Evolutionary conservation across 2,329 filamentous ascomycete species (phyloP).

Genomic region (Dactylellina parvicollis): DNA sequence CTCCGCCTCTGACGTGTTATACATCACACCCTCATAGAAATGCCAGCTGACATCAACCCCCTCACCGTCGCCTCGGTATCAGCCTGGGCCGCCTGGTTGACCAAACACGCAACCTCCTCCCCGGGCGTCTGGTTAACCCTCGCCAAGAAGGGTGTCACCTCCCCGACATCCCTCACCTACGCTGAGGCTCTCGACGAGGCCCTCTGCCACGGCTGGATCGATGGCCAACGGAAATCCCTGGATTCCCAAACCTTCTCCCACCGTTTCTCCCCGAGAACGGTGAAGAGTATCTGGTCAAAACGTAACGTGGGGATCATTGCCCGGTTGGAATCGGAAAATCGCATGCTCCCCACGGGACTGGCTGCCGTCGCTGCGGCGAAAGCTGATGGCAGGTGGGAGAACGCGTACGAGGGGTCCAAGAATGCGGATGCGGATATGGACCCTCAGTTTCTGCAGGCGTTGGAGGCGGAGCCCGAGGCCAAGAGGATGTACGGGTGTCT

Average conservation of each 20-base stretch:
- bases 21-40: too few relatives aligned
- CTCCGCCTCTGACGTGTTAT: neutral
- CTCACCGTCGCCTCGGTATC: constrained; percentile 56
- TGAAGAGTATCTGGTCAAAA: constrained; percentile 69
- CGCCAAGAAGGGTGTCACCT: constrained; percentile 57
- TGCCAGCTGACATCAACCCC: constrained; percentile 51
- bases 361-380: constrained; percentile 68
- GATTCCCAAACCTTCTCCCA: constrained; percentile 67
- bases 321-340: constrained; percentile 63
- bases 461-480: constrained; percentile 61
- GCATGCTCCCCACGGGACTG: constrained; percentile 66
- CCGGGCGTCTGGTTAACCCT: constrained; percentile 59
- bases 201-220: constrained; percentile 72
- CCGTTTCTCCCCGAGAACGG: constrained; percentile 69
- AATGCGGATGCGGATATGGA: constrained; percentile 63
- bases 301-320: constrained; percentile 69
- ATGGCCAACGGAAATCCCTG: constrained; percentile 66
- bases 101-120: constrained; percentile 55
- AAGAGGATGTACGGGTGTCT: constrained; percentile 63
- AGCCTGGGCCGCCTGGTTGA: constrained; percentile 58
- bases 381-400: constrained; percentile 69
- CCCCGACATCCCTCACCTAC: constrained; percentile 59
- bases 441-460: constrained; percentile 64
- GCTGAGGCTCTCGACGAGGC: constrained; percentile 62
- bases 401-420: constrained; percentile 67